Evolutionary conservation across 2,329 filamentous ascomycete species (phyloP), one percentile per base, ranked within the genome.

Genomic region (Verticillium klebahnii): DNA sequence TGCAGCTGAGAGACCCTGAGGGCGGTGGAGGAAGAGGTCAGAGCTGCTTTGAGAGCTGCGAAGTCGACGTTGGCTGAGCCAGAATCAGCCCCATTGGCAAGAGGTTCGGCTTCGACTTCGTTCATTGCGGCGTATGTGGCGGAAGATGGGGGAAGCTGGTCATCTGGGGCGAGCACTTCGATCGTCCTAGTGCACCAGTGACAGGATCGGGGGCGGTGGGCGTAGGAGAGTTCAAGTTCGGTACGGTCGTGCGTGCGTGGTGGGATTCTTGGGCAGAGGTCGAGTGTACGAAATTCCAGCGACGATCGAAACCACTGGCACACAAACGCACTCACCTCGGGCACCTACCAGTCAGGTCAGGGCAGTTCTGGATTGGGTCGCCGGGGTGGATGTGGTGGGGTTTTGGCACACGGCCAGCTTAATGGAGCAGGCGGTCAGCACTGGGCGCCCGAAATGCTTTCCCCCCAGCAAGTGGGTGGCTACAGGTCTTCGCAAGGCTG

Each of bases 21-120:
- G 37, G 77, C 75, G 15, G 87, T 89, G 8, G 88, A 90, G 56
- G 88, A 89, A 52, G 86, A 88, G 59, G 80, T 78, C 63, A 90
- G 74, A 59, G 81, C 82, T 57, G 77, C 74, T 69, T 78, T 81
- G 60, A 77, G 77, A 63, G 78, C 75, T 60, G 73, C 73, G 67
- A 85, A 74, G 73, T 88, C 82, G 65, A 87, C 73, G 67, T 71
- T 70, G 67, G 74, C 70, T 62, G 72, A 69, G 67, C 74, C 75
- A 37, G 58, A 58, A 58, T 70, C 59, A 56, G 64, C 65, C 58
- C 64, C 64, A 60, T 79, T 78, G 68, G 74, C 72, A 71, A 75
- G 74, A 70, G 74, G 74, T 77, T 82, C 79, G 77, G 79, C 84
- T 70, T 76, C 80, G 72, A 67, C 69, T 69, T 60, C 63, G 67